Conservation (phyloP, 2,329 filamentous ascomycete species). For the Penicillium sp. region DNA sequence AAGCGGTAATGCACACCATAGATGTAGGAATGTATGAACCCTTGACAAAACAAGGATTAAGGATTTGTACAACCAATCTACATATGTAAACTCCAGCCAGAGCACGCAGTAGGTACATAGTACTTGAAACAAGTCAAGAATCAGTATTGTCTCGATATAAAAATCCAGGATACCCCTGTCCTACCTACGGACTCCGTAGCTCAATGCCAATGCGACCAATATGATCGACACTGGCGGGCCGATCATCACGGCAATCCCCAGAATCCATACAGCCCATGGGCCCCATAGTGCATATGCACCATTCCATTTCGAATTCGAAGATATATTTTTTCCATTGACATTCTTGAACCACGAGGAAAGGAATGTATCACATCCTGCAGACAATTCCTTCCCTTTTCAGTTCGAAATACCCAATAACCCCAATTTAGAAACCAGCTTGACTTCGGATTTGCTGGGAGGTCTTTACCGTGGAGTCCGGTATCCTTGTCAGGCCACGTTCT, state of each 20-base stretch:
- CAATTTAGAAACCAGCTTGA: not conserved
- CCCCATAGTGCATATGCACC: not conserved
- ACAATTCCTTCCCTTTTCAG: not conserved
- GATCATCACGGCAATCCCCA: constrained; percentile 4
- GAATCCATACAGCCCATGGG: not conserved
- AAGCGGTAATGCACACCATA: not conserved
- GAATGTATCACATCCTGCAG: not conserved
- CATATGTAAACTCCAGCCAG: not conserved
- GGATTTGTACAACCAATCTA: not conserved
- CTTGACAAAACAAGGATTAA: not conserved
- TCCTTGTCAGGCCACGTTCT: constrained; percentile 6
- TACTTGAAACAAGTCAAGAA: not conserved
- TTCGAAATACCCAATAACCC: too few species aligned
- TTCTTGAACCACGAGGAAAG: not conserved
- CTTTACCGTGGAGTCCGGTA: not conserved
- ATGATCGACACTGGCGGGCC: constrained; percentile 6
- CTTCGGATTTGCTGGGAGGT: constrained; percentile 3
- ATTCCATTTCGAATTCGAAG: not conserved
- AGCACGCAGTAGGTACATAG: not conserved
- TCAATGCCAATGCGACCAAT: not conserved
- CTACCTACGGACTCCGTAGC: too few species aligned
- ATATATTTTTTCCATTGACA: not conserved
- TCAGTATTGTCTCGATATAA: not conserved
- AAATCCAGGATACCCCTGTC: not conserved
- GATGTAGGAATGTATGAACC: not conserved